Percentiles rank a stretch among this genome's conserved stretches.
These are phyloP conservation scores for Sphaerostilbella broomeana DNA, from an alignment of 2,329 filamentous ascomycete genomes.

Conservation along the genomic window DNA sequence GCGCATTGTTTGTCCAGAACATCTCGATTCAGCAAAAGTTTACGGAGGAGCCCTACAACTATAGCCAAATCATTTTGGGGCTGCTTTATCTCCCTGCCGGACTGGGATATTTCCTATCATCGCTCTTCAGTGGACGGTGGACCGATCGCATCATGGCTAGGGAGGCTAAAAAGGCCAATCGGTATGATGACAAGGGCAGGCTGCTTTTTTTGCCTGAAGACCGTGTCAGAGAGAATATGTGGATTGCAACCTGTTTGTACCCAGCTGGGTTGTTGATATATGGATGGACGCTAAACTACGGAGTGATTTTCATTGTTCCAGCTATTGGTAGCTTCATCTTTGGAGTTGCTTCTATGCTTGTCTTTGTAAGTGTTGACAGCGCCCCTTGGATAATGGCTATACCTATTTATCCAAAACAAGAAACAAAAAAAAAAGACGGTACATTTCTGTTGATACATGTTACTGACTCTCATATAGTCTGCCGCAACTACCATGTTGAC, in stretches of 20 bases:
- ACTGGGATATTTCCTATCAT: slow-evolving; percentile 50
- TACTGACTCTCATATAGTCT: slow-evolving; percentile 26
- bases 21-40: slow-evolving; percentile 70
- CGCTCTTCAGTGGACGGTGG: slow-evolving; percentile 43
- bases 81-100: slow-evolving; percentile 71
- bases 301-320: slow-evolving; percentile 57
- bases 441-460: background rate
- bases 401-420: no score
- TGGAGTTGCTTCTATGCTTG: slow-evolving; percentile 70
- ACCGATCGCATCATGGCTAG: slow-evolving; percentile 75
- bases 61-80: slow-evolving; percentile 61
- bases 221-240: slow-evolving; percentile 75
- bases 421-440: no score
- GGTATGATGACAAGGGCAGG: slow-evolving; percentile 60
- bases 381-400: slow-evolving; percentile 10
- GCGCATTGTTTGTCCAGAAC: slow-evolving; percentile 69
- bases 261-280: slow-evolving; percentile 67
- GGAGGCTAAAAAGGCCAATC: slow-evolving; percentile 62
- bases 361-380: slow-evolving; percentile 52
- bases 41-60: slow-evolving; percentile 59
- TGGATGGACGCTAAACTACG: slow-evolving; percentile 65
- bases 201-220: slow-evolving; percentile 70
- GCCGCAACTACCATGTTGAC: slow-evolving; percentile 76
- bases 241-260: slow-evolving; percentile 64
- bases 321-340: slow-evolving; percentile 66